Conservation (phyloP, 768 basidiomycete species). For the Psilocybe cyanescens region DNA sequence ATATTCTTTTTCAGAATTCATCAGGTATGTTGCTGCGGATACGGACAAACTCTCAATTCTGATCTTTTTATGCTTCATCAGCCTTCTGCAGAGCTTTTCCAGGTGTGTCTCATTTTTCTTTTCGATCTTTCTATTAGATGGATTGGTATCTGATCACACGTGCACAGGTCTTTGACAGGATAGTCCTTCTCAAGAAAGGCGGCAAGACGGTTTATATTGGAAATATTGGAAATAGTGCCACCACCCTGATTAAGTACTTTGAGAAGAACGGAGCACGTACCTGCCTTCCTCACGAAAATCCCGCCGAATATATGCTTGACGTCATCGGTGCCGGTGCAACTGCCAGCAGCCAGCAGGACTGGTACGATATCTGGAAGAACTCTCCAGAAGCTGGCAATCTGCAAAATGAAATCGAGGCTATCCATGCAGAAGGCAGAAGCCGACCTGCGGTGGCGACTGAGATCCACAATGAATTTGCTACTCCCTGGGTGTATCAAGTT, state of each 20-base stretch:
- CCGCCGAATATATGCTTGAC: slow-evolving; percentile 71
- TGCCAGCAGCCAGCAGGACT: slow-evolving; percentile 54
- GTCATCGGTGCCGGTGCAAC: slow-evolving; percentile 79
- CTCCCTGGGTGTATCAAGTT: slow-evolving; percentile 55
- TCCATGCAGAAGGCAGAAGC: slow-evolving; percentile 52
- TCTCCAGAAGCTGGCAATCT: slow-evolving; percentile 47
- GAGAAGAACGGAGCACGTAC: slow-evolving; percentile 65
- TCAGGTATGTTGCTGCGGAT: slow-evolving; percentile 20
- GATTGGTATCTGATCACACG: neutral
- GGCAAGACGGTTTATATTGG: slow-evolving; percentile 80
- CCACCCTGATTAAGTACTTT: slow-evolving; percentile 74
- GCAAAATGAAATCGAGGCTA: slow-evolving; percentile 44
- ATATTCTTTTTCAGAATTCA: slow-evolving; percentile 40
- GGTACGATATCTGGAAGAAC: slow-evolving; percentile 60
- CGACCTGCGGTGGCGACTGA: slow-evolving; percentile 39
- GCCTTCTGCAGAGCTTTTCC: slow-evolving; percentile 86
- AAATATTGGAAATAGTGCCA: slow-evolving; percentile 65
- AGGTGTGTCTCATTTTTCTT: slow-evolving; percentile 32
- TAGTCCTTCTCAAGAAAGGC: slow-evolving; percentile 79
- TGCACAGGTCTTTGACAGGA: slow-evolving; percentile 63
- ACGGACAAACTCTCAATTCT: no score
- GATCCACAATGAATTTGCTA: slow-evolving; percentile 50
- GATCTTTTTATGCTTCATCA: slow-evolving; percentile 23
- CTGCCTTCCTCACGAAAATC: slow-evolving; percentile 74
- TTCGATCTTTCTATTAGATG: neutral